Evolutionary conservation across 768 basidiomycete species (phyloP), one percentile per base, ranked within the genome.

Genomic region (Suillus subluteus): DNA sequence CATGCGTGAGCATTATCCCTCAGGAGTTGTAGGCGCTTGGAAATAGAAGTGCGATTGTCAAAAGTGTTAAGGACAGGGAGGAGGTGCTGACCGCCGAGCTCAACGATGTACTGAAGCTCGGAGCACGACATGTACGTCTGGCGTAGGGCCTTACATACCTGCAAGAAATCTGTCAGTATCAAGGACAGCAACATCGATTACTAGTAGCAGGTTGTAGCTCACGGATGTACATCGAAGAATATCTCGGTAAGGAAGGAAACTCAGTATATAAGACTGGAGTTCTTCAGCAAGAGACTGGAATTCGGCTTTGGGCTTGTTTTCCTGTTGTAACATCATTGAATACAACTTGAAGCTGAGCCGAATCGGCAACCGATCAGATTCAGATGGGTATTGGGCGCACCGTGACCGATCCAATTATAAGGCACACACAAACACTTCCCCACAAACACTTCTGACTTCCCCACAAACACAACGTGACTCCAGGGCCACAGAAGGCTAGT

Each of bases 71-170:
- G 32, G 32, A 56, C 21, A 35, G 30, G 32, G 32, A 56, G 55
- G 18, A 56, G 32, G 21, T 11, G 54, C 30, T 55, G 54, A 55
- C 54, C 54, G 26, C 54, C 30, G 2, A 55, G 54, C 54, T 55
- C 54, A 18, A 55, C 54, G 30, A 55, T 55, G 30, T 55, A 55
- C 30, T 55, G 54, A 55, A 55, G 54, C 55, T 56, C 32, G 21
- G 55, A 56, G 32, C 32, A 35, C 32, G 32, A 35, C 21, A 32
- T 35, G 12, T 56, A 56, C 5, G 55, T 35, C 55, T 56, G 55
- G 55, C 18, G 55, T n/a, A 56, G 55, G 18, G 55, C 2, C 32
- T 35, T 56, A 13, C 55, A 56, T 6, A 35, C 11, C 55, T 56
- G 32, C 2, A 35, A 56, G 32, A 56, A 11, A 21, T 11, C 30